Percentiles rank a stretch among this genome's conserved stretches.
These are phyloP conservation scores for Dactylonectria estremocensis DNA, from an alignment of 2,329 filamentous ascomycete genomes.

Conservation along the genomic window DNA sequence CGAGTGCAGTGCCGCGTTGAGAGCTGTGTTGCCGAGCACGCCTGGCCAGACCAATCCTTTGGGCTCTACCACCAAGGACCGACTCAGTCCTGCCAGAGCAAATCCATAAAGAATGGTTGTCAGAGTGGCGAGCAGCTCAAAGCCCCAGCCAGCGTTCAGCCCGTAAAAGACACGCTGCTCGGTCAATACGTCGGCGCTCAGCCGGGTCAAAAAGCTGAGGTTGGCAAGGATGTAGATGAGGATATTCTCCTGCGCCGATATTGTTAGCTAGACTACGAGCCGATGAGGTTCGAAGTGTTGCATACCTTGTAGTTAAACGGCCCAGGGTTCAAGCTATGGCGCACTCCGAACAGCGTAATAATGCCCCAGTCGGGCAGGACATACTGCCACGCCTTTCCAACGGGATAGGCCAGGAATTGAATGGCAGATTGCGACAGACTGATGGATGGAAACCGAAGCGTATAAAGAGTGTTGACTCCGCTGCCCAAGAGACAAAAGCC, in stretches of 20 bases:
- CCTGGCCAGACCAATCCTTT: conserved; percentile 68
- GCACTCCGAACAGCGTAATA: conserved; percentile 45
- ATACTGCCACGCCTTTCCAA: conserved; percentile 58
- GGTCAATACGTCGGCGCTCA: conserved; percentile 54
- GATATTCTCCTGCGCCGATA: not conserved
- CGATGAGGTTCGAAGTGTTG: not conserved
- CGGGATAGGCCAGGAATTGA: conserved; percentile 61
- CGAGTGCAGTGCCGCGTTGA: conserved; percentile 61
- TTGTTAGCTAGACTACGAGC: not conserved
- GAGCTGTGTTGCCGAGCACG: conserved; percentile 63
- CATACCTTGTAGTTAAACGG: conserved; percentile 54
- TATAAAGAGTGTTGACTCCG: conserved; percentile 59
- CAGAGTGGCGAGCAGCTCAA: conserved; percentile 64
- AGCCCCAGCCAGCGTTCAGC: conserved; percentile 61
- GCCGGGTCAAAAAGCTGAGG: conserved; percentile 60
- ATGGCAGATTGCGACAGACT: conserved; percentile 54
- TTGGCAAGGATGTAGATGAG: conserved; percentile 69
- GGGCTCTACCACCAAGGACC: conserved; percentile 62
- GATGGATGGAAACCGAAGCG: conserved; percentile 54
- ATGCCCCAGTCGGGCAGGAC: conserved; percentile 51
- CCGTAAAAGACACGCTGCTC: conserved; percentile 46
- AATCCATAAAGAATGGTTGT: conserved; percentile 68
- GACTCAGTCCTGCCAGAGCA: conserved; percentile 62
- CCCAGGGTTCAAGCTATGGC: conserved; percentile 57
- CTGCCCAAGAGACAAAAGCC: conserved; percentile 56